A percentile compares a stretch with the other conserved stretches of the same genome.
Evolutionary conservation across 441 rosid species (phyloP).

Genomic region (Manihot esculenta): DNA sequence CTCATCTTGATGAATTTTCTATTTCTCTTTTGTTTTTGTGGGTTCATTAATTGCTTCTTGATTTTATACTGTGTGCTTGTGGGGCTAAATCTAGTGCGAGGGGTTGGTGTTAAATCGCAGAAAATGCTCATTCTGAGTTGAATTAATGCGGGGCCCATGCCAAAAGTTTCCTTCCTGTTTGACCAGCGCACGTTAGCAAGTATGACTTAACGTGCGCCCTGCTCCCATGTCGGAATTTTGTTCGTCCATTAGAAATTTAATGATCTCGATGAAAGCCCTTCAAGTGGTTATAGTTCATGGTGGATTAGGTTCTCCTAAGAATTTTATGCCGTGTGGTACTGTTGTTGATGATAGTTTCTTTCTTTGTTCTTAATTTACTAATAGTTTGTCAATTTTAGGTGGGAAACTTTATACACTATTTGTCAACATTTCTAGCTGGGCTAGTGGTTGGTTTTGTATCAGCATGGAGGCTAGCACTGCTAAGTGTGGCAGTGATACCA

Average conservation of each 20-base stretch:
- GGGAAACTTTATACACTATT: slow-evolving; percentile 93
- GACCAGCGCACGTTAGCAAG: slow-evolving; percentile 46
- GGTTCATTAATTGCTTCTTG: slow-evolving; percentile 5
- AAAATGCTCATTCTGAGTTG: slow-evolving; percentile 27
- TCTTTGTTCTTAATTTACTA: neutral
- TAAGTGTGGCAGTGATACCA: slow-evolving; percentile 95
- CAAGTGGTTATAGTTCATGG: too few species aligned
- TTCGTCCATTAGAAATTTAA: neutral
- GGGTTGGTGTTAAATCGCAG: slow-evolving; percentile 21
- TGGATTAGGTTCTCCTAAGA: neutral
- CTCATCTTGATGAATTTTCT: neutral
- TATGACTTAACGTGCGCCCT: slow-evolving; percentile 38
- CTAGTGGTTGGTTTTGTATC: slow-evolving; percentile 98
- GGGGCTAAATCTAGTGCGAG: slow-evolving; percentile 28
- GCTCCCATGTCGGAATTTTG: slow-evolving; percentile 15
- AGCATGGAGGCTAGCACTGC: slow-evolving; percentile 93
- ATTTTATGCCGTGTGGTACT: neutral
- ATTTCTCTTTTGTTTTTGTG: neutral
- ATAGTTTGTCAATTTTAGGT: slow-evolving; percentile 45
- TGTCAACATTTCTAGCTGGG: slow-evolving; percentile 97
- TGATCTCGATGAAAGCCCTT: neutral
- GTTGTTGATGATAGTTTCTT: neutral
- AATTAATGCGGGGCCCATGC: slow-evolving; percentile 41
- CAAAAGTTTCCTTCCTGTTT: slow-evolving; percentile 21
- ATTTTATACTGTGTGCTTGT: slow-evolving; percentile 21